A percentile compares a stretch with the other conserved stretches of the same genome.
phyloP scores from a whole-genome alignment of 1,139 yeast genomes.

The Kodamaea sp. region DNA sequence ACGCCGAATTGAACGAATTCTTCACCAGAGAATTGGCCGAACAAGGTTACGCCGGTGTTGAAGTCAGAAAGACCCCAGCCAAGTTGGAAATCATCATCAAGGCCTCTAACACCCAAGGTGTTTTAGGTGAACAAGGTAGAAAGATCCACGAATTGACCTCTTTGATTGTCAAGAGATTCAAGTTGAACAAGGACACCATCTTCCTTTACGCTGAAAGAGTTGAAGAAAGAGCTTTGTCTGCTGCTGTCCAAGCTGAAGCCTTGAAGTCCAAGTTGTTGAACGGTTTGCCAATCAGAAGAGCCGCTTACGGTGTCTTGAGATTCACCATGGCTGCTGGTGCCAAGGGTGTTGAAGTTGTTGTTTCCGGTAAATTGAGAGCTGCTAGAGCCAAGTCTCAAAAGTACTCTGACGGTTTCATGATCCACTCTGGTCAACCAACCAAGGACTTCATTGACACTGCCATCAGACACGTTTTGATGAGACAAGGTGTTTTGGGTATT shows the following conservation, averaged over 20 bases:
- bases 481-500: constrained; percentile 99
- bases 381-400: constrained; percentile 99
- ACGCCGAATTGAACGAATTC: constrained; percentile 99
- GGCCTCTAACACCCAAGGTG: constrained; percentile 99
- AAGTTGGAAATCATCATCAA: constrained; percentile 97
- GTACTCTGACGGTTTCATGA: constrained; percentile 99
- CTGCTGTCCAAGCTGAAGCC: constrained; percentile 99
- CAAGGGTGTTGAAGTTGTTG: constrained; percentile 99
- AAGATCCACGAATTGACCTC: constrained; percentile 99
- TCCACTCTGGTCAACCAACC: constrained; percentile 99
- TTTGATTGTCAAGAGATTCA: constrained; percentile 98
- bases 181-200: constrained; percentile 89
- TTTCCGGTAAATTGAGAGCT: constrained; percentile 99
- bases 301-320: constrained; percentile 99
- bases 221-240: constrained; percentile 99
- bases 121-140: constrained; percentile 99
- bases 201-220: constrained; percentile 98
- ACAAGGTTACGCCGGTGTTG: constrained; percentile 99
- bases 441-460: constrained; percentile 97
- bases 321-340: constrained; percentile 99
- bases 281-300: constrained; percentile 99
- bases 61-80: constrained; percentile 98
- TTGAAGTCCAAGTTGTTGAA: constrained; percentile 95
- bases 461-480: constrained; percentile 98
- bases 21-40: constrained; percentile 99